phyloP scores from a whole-genome alignment of 805 yeast genomes.

The Cyberlindnera bimundalis region DNA sequence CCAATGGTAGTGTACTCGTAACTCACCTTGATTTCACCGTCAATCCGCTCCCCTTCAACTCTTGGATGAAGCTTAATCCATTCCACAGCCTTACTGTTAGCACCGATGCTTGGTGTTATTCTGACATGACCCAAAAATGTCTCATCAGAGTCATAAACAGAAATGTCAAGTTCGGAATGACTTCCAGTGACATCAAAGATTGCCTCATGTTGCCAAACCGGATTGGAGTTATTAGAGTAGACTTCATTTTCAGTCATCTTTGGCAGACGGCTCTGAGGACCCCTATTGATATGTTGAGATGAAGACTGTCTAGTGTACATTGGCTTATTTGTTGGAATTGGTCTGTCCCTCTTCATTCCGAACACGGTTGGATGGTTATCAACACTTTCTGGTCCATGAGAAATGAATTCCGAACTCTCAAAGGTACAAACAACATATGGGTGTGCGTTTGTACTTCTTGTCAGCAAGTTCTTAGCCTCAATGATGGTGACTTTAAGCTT shows the following conservation, averaged over 20 bases:
- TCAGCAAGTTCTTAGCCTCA: constrained; percentile 70
- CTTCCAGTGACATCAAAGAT: constrained; percentile 87
- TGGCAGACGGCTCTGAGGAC: constrained; percentile 15
- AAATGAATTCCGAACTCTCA: constrained; percentile 86
- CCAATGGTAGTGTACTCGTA: constrained; percentile 68
- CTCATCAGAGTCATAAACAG: constrained; percentile 91
- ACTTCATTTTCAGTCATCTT: constrained; percentile 10
- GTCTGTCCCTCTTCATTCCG: constrained; percentile 14
- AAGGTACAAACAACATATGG: constrained; percentile 92
- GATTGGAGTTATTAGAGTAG: constrained; percentile 47
- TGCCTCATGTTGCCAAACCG: constrained; percentile 91
- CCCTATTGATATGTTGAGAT: constrained; percentile 36
- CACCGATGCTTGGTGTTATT: constrained; percentile 54
- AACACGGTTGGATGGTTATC: constrained; percentile 27
- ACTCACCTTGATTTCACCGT: constrained; percentile 74
- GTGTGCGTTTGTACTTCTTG: constrained; percentile 52
- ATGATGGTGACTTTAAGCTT: constrained; percentile 75
- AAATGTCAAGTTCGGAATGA: constrained; percentile 78
- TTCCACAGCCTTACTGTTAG: constrained; percentile 39
- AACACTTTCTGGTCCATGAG: constrained; percentile 63
- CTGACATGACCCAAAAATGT: constrained; percentile 83
- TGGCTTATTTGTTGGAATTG: constrained; percentile 30
- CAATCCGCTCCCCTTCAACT: constrained; percentile 67
- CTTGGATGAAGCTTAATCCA: constrained; percentile 80
- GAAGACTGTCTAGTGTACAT: constrained; percentile 43